Base-by-base conservation (phyloP, 2,329 filamentous ascomycete genomes). In the Beauveria medogensis region DNA sequence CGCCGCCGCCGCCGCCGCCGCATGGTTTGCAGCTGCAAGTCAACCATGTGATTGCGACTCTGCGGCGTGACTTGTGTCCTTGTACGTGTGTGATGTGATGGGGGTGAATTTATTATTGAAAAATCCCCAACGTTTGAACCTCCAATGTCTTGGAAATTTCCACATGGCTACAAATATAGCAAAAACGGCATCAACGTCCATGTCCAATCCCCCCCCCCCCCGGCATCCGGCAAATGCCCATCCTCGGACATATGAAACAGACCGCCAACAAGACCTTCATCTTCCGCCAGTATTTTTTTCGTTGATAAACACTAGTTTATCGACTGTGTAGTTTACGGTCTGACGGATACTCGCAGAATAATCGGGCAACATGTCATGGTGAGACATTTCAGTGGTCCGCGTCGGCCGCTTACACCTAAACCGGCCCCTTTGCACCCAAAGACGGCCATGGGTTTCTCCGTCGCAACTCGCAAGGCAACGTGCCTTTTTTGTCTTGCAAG, bases 311-410 rank as follows among this genome's bases (percentile, higher is more conserved):
- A 34, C 30, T 52, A 24, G 16, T 22, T 55, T 7, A 34, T 10
- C 2, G 9, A 10, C 9, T 9, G 10, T 4, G 30, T 34, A 30
- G 28, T 30, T 30, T 12, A 34, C 30, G 10, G 30, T 34, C 30
- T 34, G 30, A 34, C 30, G 30, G 30, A 34, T 34, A 12, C 30
- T 34, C 30, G 30, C 30, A 20, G 22, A 46, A 44, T 30, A 46
- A 44, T 55, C 41, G 53, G 30, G 41, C 41, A 55, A 20, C 41
- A 55, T 14, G 37, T 44, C 47, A 43, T 59, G 56, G 56, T 59
- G 56, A 57, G 55, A 57, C 55, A 57, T 57, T 57, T 48, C 43
- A 24, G 55, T 57, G 55, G 55, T 47, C 30, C 53, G 48, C 30
- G 43, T 46, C 55, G 55, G 55, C 10, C 43, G 40, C 55, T 48